A percentile compares a stretch with the other conserved stretches of the same genome.
phyloP scores from a whole-genome alignment of 2,329 filamentous ascomycete genomes.

The Pyrenophora graminea region DNA sequence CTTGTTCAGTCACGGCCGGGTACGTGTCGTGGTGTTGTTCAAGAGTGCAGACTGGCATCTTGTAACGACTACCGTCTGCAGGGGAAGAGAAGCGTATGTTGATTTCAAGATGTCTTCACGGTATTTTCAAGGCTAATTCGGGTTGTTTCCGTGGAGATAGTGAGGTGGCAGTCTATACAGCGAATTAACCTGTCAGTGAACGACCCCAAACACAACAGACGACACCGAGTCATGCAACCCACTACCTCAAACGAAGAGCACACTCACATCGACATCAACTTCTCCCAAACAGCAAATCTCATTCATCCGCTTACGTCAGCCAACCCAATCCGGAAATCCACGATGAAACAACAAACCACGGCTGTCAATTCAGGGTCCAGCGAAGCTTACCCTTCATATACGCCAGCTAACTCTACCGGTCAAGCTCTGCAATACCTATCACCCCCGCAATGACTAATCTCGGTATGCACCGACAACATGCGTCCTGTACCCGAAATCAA shows the following conservation, averaged over 20 bases:
- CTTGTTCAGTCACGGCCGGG: too few species aligned
- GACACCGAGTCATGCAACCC: neutral
- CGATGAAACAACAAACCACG: conserved; percentile 1
- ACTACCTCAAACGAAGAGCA: too few species aligned
- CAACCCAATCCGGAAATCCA: conserved; percentile 6
- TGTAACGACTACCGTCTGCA: too few species aligned
- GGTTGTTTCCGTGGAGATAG: too few species aligned
- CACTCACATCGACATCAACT: neutral
- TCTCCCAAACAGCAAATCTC: neutral
- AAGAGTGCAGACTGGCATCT: too few species aligned
- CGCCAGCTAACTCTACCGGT: too few species aligned
- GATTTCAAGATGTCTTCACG: too few species aligned
- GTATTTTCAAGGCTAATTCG: too few species aligned
- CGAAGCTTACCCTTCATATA: conserved; percentile 1
- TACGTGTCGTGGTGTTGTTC: too few species aligned
- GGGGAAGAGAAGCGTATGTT: too few species aligned
- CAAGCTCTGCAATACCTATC: neutral
- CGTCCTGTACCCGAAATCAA: conserved; percentile 1
- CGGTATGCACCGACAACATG: neutral
- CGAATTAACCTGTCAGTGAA: neutral
- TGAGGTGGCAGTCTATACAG: too few species aligned
- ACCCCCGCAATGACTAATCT: conserved; percentile 11
- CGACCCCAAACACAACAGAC: neutral
- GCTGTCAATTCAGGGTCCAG: neutral
- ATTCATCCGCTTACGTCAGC: neutral